Conservation (phyloP, 768 basidiomycete species). For the Austroboletus eburneus region DNA sequence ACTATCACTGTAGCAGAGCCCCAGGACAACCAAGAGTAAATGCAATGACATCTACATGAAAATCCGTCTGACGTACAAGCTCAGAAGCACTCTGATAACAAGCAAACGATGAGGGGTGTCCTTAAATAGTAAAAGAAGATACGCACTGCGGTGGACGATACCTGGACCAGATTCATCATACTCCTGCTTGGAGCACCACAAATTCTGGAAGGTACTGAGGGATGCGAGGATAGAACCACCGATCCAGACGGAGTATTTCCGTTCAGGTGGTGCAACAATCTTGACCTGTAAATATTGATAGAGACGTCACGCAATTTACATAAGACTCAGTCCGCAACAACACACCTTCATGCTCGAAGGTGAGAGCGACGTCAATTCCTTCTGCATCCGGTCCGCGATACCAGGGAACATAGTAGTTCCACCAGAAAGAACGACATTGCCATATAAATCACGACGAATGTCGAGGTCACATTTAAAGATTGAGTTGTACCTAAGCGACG, state of each 20-base stretch:
- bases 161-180: conserved; percentile 83
- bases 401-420: conserved; percentile 96
- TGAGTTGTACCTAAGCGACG: conserved; percentile 46
- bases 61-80: no score
- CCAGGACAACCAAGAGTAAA: no score
- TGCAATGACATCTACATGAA: no score
- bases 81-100: conserved; percentile 25
- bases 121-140: background rate
- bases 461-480: conserved; percentile 71
- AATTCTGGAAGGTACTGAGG: conserved; percentile 92
- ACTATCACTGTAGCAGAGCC: no score
- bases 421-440: conserved; percentile 53
- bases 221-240: conserved; percentile 85
- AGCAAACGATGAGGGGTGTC: background rate
- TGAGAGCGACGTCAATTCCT: conserved; percentile 76
- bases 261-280: conserved; percentile 90
- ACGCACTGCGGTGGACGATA: conserved; percentile 75
- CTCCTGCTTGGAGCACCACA: conserved; percentile 93
- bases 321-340: conserved; percentile 1
- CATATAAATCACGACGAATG: conserved; percentile 34
- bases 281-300: conserved; percentile 60
- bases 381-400: conserved; percentile 94
- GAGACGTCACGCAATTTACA: background rate
- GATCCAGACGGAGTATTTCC: conserved; percentile 96
- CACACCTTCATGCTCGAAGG: conserved; percentile 84